A percentile compares a stretch with the other conserved stretches of the same genome.
These are phyloP conservation scores for Astrocystis sublimbata DNA, from an alignment of 495 filamentous ascomycete genomes.

Conservation along the genomic window DNA sequence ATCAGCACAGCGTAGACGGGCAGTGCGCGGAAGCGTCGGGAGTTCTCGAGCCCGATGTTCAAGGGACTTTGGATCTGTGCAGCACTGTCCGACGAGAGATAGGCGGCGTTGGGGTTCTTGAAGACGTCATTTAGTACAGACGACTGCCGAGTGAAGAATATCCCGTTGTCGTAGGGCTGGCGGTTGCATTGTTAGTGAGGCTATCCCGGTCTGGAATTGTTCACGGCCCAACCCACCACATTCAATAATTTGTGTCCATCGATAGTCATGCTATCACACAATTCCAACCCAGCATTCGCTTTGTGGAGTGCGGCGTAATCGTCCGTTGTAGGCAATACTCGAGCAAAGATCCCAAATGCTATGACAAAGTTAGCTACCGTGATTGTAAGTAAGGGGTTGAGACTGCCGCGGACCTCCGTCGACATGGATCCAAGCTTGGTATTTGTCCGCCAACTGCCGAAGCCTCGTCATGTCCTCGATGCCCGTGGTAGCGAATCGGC, in stretches of 20 bases:
- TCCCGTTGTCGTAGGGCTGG: conserved; percentile 86
- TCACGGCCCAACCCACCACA: conserved; percentile 54
- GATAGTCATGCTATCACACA: conserved; percentile 82
- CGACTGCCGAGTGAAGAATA: conserved; percentile 74
- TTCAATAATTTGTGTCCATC: conserved; percentile 95
- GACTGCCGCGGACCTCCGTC: conserved; percentile 61
- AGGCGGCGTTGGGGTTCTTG: conserved; percentile 82
- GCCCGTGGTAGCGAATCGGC: conserved; percentile 69
- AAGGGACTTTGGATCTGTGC: conserved; percentile 71
- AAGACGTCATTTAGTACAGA: conserved; percentile 63
- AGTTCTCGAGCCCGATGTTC: conserved; percentile 90
- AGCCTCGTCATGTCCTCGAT: conserved; percentile 61
- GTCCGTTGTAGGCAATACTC: conserved; percentile 58
- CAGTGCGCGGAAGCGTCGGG: conserved; percentile 82
- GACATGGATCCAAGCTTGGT: conserved; percentile 85
- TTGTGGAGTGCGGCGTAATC: conserved; percentile 60
- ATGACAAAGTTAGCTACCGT: conserved; percentile 9
- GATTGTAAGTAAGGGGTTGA: not conserved
- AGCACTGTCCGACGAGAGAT: conserved; percentile 56
- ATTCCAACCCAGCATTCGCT: conserved; percentile 67
- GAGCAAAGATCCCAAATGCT: conserved; percentile 85
- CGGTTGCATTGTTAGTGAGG: conserved; percentile 1
- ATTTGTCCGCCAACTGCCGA: conserved; percentile 67
- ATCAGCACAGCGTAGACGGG: conserved; percentile 81
- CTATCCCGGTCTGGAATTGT: not conserved